Conservation (phyloP, 768 basidiomycete species). For the Hygrophoropsis aurantiaca region DNA sequence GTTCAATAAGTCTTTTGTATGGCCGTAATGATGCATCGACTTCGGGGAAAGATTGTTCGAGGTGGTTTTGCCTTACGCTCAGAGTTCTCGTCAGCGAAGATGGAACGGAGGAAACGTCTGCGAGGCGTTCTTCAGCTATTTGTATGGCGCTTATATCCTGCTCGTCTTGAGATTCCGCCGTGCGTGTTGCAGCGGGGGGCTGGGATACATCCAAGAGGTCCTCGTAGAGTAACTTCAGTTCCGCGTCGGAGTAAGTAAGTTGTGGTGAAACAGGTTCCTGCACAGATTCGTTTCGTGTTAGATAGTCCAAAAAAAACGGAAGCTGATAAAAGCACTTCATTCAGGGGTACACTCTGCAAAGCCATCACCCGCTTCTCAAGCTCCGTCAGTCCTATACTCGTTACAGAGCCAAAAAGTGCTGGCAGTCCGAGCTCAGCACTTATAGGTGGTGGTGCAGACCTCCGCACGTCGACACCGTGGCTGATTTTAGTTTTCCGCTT, state of each 20-base stretch:
- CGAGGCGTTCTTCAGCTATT: slow-evolving; percentile 6
- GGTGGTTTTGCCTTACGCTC: slow-evolving; percentile 10
- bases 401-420: background rate
- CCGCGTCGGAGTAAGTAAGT: slow-evolving; percentile 31
- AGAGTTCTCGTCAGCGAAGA: slow-evolving; percentile 2
- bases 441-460: too few relatives aligned
- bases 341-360: background rate
- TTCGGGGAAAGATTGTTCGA: background rate
- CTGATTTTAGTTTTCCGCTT: too few relatives aligned
- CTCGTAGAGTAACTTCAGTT: slow-evolving; percentile 40
- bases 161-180: slow-evolving; percentile 5
- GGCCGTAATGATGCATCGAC: slow-evolving; percentile 11
- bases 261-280: background rate
- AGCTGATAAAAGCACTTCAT: background rate
- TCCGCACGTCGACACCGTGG: too few relatives aligned
- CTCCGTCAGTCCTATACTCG: background rate
- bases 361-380: background rate
- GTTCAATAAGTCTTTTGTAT: slow-evolving; percentile 35
- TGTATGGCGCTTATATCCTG: slow-evolving; percentile 15
- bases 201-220: slow-evolving; percentile 35
- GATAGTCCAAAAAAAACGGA: background rate
- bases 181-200: slow-evolving; percentile 7
- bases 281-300: background rate
- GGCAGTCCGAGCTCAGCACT: background rate
- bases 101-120: background rate